Base-by-base conservation (phyloP, 192 early-diverging fungal species). In the Linnemannia hyalina region DNA sequence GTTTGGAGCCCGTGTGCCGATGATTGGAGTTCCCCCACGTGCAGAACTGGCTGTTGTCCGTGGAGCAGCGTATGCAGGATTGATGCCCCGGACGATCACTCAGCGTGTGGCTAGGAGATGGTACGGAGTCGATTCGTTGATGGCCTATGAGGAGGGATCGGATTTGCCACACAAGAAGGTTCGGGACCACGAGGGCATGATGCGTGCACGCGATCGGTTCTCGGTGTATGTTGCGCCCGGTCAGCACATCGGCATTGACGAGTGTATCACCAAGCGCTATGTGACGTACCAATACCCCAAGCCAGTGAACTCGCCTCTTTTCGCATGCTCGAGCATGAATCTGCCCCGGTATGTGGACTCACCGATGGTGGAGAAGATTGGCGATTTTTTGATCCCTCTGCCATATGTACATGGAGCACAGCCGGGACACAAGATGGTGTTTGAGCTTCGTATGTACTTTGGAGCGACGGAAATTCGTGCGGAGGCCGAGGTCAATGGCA, bases 31-130 rank as follows among this genome's bases (percentile, higher is more conserved):
- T 3, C 92, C 92, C 20, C 89, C 88, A 13, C 88, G 89, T 83
- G 89, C 90, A 22, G 91, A 92, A 60, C 72, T 92, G 41, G 92
- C 92, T 0, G 89, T 93, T 22, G 90, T 92, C 13, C 82, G 88
- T 63, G 92, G 92, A 41, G 91, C 91, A 36, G 91, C 87, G 16
- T 90, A 89, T 80, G 89, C 88, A 82, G 91, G 91, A 38, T 70
- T 92, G 75, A 92, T 89, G 77, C 90, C 91, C 16, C 74, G 88
- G 63, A 88, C 88, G 15, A 85, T 92, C 15, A 88, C 88, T 0
- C 88, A 89, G 15, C 90, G 91, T 78, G 88, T 92, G 36, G 82
- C 90, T 5, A 83, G 91, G 68, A 85, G 82, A 18, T 91, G 90
- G 89, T 92, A 92, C 77, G 91, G 91, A 36, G 89, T 91, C 20